Base-by-base conservation (phyloP, 2,329 filamentous ascomycete species). In the Penicillium oxalicum region DNA sequence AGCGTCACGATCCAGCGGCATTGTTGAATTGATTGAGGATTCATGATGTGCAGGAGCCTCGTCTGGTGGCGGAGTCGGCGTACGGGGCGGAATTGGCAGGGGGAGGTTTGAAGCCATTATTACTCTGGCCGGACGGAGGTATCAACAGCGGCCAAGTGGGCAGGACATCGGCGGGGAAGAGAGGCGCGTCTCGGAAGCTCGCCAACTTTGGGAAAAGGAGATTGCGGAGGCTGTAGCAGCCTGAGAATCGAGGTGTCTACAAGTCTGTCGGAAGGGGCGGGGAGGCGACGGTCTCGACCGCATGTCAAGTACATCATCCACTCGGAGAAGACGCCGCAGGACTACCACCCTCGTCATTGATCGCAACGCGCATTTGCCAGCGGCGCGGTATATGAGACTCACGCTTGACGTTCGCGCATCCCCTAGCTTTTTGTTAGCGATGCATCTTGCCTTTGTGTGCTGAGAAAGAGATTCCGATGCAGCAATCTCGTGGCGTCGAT, bases 91-190 rank as follows among this genome's bases (percentile, higher is more conserved):
- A 37, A 77, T 66, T 49, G 80, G 80, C 53, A 82, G 75, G 44
- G 80, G 77, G 55, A 81, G 73, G 56, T 73, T 73, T 50, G 80
- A 76, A 54, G 80, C 80, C 82, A 85, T 86, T 38, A 85, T 86
- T 38, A 50, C 48, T 34, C 24, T 42, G 48, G 38, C 40, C 50
- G 44, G 46, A 35, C 49, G 41, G 49, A 54, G 40, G 43, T 43
- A 43, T 45, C 53, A 50, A 44, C 49, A 37, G 34, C 33, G 35
- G 37, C 29, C 42, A 27, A 34, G 41, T 50, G 45, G 32, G 40
- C 35, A 13, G 32, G 18, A 24, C 28, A 29, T 18, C 18, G 18
- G 18, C 18, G 18, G 2, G 18, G 18, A 18, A 18, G 18, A 18
- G 18, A 18, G 18, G 18, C 18, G 18, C 18, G 18, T 18, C 18